Evolutionary conservation across 768 basidiomycete species (phyloP), one percentile per base, ranked within the genome.

Genomic region (Tremella yokohamensis): DNA sequence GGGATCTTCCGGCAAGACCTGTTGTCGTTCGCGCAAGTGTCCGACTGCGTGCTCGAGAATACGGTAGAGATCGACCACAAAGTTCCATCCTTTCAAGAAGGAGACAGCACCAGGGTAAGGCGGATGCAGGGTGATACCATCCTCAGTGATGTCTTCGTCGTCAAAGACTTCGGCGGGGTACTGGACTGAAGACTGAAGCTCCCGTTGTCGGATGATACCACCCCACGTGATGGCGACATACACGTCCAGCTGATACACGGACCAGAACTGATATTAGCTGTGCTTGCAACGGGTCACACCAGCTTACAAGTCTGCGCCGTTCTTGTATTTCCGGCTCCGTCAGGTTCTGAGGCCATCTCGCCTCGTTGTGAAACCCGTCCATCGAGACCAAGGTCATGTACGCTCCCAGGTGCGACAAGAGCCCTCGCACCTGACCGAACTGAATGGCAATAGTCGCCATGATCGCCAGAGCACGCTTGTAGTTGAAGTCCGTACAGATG

Each of bases 21-120:
- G 24, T 18, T 42, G 45, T n/a, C 45, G 49, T 49, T 7, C 56
- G 25, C 61, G 29, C 9, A 58, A 37, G 11, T 39, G 24, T 22
- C 45, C 61, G 22, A 58, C 40, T 8, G 54, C 69, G 44, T 71
- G 67, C 54, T 73, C 72, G 29, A 73, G 45, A 20, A 73, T 68
- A n/a, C 72, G 52, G 49, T 73, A 73, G 8, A 73, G 49, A 48
- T 69, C 65, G 48, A 47, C 60, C 1, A 63, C 60, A 54, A 73
- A 73, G 45, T 73, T 73, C 67, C 67, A 70, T 7, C 72, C 72
- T 9, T 34, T 39, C n/a, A 68, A 20, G 49, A 61, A 70, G 11
- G 71, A 70, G 2, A 57, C 56, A 11, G 51, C 2, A 9, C 8
- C 29, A 24, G 16, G 20, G 26, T 29, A 34, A 3, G 40, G 60